Percentiles rank a stretch among this genome's conserved stretches.
These are phyloP conservation scores for Ananas comosus DNA, from an alignment of 176 grass and related monocot species.

Conservation along the genomic window DNA sequence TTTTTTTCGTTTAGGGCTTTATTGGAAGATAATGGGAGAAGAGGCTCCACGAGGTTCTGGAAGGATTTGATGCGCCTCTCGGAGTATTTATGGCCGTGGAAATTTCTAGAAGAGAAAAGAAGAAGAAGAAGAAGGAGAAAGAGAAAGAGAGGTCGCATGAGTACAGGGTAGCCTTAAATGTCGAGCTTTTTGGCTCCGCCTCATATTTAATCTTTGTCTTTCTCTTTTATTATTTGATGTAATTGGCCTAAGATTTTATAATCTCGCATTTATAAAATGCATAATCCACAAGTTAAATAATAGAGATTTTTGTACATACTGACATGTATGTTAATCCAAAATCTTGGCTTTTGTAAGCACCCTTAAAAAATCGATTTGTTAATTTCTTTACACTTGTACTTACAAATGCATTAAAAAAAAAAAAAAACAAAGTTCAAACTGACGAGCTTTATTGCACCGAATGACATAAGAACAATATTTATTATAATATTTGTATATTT, in stretches of 20 bases:
- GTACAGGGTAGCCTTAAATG: background rate
- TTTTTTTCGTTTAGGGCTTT: background rate
- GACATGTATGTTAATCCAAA: no score
- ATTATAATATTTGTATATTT: no score
- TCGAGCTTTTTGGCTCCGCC: background rate
- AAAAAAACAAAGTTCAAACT: no score
- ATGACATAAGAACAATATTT: no score
- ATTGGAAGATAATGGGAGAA: background rate
- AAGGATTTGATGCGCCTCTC: background rate
- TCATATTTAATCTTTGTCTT: background rate
- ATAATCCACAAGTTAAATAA: no score
- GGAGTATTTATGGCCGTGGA: background rate
- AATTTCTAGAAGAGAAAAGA: conserved; percentile 2
- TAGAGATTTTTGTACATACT: no score
- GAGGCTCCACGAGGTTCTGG: background rate
- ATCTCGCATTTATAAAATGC: no score
- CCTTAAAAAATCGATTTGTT: no score
- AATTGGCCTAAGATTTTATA: background rate
- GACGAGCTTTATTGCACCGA: no score
- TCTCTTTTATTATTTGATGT: background rate
- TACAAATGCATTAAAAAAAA: no score
- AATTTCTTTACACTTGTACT: no score
- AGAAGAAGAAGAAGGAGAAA: background rate
- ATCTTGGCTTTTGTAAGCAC: no score
- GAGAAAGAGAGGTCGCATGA: background rate